Conservation (phyloP, 2,329 filamentous ascomycete species). For the Mycosphaerella arachidis region DNA sequence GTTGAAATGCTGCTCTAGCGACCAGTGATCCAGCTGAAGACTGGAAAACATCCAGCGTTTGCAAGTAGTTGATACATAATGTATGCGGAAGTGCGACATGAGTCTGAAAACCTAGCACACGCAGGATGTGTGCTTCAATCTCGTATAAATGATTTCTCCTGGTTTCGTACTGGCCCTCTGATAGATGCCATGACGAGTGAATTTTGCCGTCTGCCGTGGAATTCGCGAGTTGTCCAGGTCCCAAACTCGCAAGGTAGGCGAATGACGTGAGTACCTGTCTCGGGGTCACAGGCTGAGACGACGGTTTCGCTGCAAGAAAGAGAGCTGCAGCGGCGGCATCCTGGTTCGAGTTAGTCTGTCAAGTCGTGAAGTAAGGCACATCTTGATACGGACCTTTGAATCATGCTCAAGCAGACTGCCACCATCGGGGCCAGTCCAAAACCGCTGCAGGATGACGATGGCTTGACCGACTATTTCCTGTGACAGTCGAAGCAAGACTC, state of each 20-base stretch:
- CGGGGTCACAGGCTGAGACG: slow-evolving; percentile 68
- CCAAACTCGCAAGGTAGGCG: slow-evolving; percentile 66
- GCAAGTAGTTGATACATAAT: slow-evolving; percentile 85
- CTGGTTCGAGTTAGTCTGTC: slow-evolving; percentile 42
- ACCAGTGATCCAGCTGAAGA: slow-evolving; percentile 47
- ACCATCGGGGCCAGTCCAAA: slow-evolving; percentile 62
- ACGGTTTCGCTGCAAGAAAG: slow-evolving; percentile 79
- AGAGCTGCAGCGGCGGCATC: slow-evolving; percentile 76
- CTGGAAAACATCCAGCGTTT: slow-evolving; percentile 69
- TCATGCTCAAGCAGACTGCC: slow-evolving; percentile 48
- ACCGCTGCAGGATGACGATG: slow-evolving; percentile 74
- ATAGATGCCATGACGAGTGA: slow-evolving; percentile 51
- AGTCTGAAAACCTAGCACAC: slow-evolving; percentile 72
- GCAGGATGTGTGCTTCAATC: slow-evolving; percentile 74
- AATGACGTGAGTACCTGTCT: slow-evolving; percentile 83
- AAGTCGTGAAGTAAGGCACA: neutral
- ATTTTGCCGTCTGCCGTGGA: slow-evolving; percentile 6
- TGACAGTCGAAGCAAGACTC: slow-evolving; percentile 74
- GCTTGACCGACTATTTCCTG: slow-evolving; percentile 83
- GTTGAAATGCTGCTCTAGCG: slow-evolving; percentile 62
- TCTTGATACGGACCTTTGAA: slow-evolving; percentile 43
- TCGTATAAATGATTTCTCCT: slow-evolving; percentile 62
- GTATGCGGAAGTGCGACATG: slow-evolving; percentile 82
- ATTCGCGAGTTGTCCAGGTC: slow-evolving; percentile 48
- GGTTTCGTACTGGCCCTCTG: slow-evolving; percentile 66